phyloP scores from a whole-genome alignment of 2,329 filamentous ascomycete genomes.

The Metarhizium album region DNA sequence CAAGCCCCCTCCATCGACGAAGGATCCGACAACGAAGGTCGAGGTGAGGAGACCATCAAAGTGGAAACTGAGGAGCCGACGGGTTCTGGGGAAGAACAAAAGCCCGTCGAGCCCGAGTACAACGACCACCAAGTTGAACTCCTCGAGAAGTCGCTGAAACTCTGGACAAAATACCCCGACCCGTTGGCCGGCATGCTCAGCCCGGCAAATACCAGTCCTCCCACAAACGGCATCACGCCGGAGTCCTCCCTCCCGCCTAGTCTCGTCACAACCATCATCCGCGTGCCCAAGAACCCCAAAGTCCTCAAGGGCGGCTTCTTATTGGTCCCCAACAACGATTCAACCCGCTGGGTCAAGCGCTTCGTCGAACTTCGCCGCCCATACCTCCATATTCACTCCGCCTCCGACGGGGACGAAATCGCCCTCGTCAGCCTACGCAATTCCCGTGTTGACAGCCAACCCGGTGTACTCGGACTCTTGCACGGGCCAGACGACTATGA shows the following conservation, averaged over 20 bases:
- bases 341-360: constrained; percentile 77
- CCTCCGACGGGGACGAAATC: constrained; percentile 79
- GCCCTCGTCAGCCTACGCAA: constrained; percentile 82
- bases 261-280: constrained; percentile 65
- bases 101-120: constrained; percentile 24
- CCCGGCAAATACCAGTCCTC: constrained; percentile 55
- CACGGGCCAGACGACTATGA: constrained; percentile 35
- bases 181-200: constrained; percentile 45
- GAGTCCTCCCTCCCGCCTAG: constrained; percentile 43
- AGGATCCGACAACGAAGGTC: constrained; percentile 13
- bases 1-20: constrained; percentile 27
- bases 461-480: constrained; percentile 72
- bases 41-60: constrained; percentile 14
- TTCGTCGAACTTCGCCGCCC: constrained; percentile 88
- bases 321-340: constrained; percentile 71
- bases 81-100: constrained; percentile 1
- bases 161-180: constrained; percentile 55
- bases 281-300: constrained; percentile 68
- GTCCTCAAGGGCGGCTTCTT: constrained; percentile 83
- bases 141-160: constrained; percentile 45
- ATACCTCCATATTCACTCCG: constrained; percentile 83
- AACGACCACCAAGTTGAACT: constrained; percentile 34
- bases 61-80: constrained; percentile 9
- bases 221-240: constrained; percentile 46
- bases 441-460: constrained; percentile 83